phyloP scores from a whole-genome alignment of 1,139 yeast genomes.

The Arxiozyma bovina region DNA sequence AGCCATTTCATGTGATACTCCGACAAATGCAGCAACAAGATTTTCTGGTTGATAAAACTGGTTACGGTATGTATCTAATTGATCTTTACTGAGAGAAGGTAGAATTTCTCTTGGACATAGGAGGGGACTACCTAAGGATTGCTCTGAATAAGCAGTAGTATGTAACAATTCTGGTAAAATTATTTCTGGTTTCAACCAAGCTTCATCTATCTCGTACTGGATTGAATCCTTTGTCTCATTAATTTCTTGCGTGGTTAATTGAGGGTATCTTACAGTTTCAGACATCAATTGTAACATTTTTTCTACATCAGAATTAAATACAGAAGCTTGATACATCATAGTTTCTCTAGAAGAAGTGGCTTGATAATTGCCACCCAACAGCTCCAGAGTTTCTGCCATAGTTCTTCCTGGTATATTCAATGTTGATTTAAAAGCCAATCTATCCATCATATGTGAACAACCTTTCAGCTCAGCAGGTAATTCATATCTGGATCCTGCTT shows the following conservation, averaged over 20 bases:
- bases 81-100: slow-evolving; percentile 43
- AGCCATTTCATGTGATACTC: slow-evolving; percentile 68
- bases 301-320: slow-evolving; percentile 79
- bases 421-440: slow-evolving; percentile 83
- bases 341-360: slow-evolving; percentile 90
- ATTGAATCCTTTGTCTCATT: slow-evolving; percentile 68
- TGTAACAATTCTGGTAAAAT: slow-evolving; percentile 83
- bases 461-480: slow-evolving; percentile 44
- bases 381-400: slow-evolving; percentile 68
- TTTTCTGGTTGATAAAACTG: slow-evolving; percentile 72
- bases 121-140: slow-evolving; percentile 79
- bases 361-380: slow-evolving; percentile 89
- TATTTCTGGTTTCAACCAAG: slow-evolving; percentile 77
- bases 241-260: slow-evolving; percentile 59
- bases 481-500: slow-evolving; percentile 88
- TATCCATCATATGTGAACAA: slow-evolving; percentile 72
- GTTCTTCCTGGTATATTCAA: slow-evolving; percentile 49
- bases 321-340: slow-evolving; percentile 88
- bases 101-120: slow-evolving; percentile 71
- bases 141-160: slow-evolving; percentile 61
- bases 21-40: slow-evolving; percentile 80
- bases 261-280: slow-evolving; percentile 73
- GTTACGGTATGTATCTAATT: slow-evolving; percentile 54
- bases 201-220: slow-evolving; percentile 72
- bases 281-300: slow-evolving; percentile 69